A percentile compares a stretch with the other conserved stretches of the same genome.
These are phyloP conservation scores for Diaporthe longicolla DNA, from an alignment of 2,329 filamentous ascomycete genomes.

Conservation along the genomic window DNA sequence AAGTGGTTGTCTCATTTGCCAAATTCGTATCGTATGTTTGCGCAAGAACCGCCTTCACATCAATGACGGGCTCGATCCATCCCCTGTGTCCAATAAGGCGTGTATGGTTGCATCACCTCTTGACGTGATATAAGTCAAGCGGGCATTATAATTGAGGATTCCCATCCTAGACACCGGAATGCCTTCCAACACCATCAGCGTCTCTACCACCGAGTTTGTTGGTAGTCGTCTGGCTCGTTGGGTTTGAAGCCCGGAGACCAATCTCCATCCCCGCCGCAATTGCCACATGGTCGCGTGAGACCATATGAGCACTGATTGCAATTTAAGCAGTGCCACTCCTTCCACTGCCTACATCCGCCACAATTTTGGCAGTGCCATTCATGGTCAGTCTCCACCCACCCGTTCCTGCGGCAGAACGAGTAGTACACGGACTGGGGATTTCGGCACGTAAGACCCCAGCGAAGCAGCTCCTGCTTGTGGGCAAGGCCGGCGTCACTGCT, in stretches of 20 bases:
- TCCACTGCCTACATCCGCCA: conserved; percentile 29
- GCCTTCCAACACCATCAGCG: neutral
- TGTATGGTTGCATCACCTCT: no score
- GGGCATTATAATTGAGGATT: neutral
- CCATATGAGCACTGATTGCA: conserved; percentile 32
- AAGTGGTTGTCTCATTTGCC: neutral
- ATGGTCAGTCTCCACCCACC: conserved; percentile 13
- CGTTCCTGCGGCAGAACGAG: conserved; percentile 23
- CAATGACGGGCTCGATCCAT: neutral
- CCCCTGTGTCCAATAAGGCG: neutral
- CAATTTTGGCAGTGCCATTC: conserved; percentile 34
- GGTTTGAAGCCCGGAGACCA: neutral
- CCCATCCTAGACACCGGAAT: no score
- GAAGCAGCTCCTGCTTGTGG: conserved; percentile 39
- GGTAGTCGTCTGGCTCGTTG: neutral
- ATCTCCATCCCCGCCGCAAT: neutral
- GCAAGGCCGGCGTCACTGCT: neutral
- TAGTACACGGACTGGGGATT: conserved; percentile 6
- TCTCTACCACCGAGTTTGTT: neutral
- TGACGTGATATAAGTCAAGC: no score
- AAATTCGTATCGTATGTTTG: neutral
- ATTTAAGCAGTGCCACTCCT: conserved; percentile 33
- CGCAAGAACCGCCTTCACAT: neutral
- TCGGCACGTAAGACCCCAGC: conserved; percentile 28
- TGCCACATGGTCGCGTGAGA: conserved; percentile 12